These are phyloP conservation scores for Pleoardoris graminearum DNA, from an alignment of 2,329 filamentous ascomycete species.

Conservation along the genomic window DNA sequence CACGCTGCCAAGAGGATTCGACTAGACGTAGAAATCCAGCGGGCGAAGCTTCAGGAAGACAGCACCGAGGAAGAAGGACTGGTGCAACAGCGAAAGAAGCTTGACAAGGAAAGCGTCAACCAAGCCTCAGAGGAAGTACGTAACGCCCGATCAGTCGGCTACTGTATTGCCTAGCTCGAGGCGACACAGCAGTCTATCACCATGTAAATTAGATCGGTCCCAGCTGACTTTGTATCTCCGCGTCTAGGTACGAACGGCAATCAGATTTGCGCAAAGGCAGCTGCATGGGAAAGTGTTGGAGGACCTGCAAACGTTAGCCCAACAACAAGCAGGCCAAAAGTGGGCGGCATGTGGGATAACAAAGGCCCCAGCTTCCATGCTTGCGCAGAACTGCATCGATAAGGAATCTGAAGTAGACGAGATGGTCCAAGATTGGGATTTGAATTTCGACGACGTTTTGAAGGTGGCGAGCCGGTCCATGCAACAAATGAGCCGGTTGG, in stretches of 20 bases:
- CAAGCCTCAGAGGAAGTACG: neutral
- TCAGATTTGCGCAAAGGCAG: conserved; percentile 12
- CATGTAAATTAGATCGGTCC: no score
- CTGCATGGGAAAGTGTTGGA: conserved; percentile 11
- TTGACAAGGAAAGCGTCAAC: neutral
- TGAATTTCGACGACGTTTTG: neutral
- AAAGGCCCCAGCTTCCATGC: neutral
- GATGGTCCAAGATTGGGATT: neutral
- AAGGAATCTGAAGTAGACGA: neutral
- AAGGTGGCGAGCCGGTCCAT: neutral
- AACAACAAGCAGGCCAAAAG: conserved; percentile 22
- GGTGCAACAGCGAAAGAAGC: neutral
- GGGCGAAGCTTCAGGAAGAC: conserved; percentile 11
- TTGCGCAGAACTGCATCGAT: neutral
- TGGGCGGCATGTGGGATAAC: neutral
- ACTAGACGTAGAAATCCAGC: conserved; percentile 7
- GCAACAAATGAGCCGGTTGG: neutral
- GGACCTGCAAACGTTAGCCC: conserved; percentile 17
- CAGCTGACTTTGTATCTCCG: no score
- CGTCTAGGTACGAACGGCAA: conserved; percentile 7
- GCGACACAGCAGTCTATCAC: no score
- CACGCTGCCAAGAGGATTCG: conserved; percentile 5
- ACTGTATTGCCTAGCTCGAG: no score
- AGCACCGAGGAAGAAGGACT: neutral
- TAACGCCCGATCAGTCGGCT: no score